Base-by-base conservation (phyloP, 2,329 filamentous ascomycete species). In the Penicillium paneum region DNA sequence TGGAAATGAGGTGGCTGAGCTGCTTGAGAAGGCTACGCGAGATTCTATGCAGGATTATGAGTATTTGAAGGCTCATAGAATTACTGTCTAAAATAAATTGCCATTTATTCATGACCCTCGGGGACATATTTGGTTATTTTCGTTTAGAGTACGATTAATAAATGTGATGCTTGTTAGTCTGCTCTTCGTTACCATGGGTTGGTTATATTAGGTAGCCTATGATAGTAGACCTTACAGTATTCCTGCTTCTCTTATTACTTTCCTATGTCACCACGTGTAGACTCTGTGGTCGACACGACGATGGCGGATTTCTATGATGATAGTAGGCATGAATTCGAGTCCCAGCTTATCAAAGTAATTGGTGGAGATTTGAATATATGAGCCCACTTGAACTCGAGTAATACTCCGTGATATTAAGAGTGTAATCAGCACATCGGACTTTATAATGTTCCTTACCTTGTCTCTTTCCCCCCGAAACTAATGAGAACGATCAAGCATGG, bases 31-130 rank as follows among this genome's bases (percentile, higher is more conserved):
- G 41, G 56, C 58, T 24, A 70, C 73, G 13, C 24, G 55, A 35
- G 63, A 64, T 29, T 67, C 72, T 1, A 74, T 76, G 72, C 63
- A 67, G 19, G 72, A 76, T 49, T 77, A 76, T 61, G 68, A 73
- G 56, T 76, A 69, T 56, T 48, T 77, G 47, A 68, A 63, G 54
- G 67, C 57, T 5, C 54, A 59, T 11, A 54, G 64, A 1, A 38
- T 69, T n/a, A 61, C 31, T 32, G 57, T 49, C 3, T 54, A 40
- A 21, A 15, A 11, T 1, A 8, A 15, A 6, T 10, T 43, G n/a
- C 31, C 7, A 31, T 21, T 5, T n/a, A n/a, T 26, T 26, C 3
- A 8, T 28, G 4, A 41, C 24, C n/a, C n/a, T 12, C 5, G 4
- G 10, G 24, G n/a, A 26, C 13, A 28, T 28, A n/a, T 41, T 17